These are phyloP conservation scores for Epichloe aotearoae DNA, from an alignment of 2,329 filamentous ascomycete species.

Conservation along the genomic window DNA sequence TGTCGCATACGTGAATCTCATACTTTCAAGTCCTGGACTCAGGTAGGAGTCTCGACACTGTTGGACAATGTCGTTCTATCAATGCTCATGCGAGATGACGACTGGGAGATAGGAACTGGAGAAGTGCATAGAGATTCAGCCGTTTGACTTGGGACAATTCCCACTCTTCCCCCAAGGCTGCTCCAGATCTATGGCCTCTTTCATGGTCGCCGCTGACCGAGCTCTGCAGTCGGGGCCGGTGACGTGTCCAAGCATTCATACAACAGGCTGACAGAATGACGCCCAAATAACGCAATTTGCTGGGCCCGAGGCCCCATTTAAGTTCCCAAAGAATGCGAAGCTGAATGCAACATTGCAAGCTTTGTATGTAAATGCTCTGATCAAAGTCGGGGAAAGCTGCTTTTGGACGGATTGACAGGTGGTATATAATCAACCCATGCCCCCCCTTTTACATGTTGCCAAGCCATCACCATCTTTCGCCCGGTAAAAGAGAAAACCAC, in stretches of 20 bases:
- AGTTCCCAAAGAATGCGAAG: neutral
- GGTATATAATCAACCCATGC: neutral
- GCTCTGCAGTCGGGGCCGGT: neutral
- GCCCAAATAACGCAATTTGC: neutral
- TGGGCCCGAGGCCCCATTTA: neutral
- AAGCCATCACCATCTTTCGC: neutral
- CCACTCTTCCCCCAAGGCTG: no score
- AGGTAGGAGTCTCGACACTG: no score
- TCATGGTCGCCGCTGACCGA: neutral
- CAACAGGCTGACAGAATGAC: conserved; percentile 1
- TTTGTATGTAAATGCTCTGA: neutral
- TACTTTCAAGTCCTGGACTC: no score
- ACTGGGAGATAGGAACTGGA: no score
- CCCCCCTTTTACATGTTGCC: neutral
- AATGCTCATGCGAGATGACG: no score
- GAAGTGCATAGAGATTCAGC: no score
- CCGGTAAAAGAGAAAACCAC: neutral
- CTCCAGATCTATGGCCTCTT: neutral
- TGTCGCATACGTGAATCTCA: no score
- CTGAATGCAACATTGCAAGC: neutral
- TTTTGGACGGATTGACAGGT: neutral
- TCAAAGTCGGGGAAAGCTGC: neutral
- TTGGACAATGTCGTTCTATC: no score
- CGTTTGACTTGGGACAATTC: no score
- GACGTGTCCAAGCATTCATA: neutral